A percentile compares a stretch with the other conserved stretches of the same genome.
phyloP scores from a whole-genome alignment of 345 rosid species.

The Pistacia integerrima region DNA sequence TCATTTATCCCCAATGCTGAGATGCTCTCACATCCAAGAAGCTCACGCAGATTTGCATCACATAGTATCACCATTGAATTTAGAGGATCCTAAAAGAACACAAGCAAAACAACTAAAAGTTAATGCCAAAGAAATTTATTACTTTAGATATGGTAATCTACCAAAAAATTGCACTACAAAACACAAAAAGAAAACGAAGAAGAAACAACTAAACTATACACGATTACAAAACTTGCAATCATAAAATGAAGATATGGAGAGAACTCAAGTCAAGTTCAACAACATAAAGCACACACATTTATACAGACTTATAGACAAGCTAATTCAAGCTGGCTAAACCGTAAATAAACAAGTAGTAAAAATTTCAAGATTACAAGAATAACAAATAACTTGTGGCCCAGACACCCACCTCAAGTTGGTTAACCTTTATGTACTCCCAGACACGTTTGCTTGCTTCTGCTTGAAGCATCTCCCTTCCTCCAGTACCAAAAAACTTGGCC shows the following conservation, averaged over 20 bases:
- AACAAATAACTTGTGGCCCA: conserved; percentile 6
- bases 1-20: conserved; percentile 77
- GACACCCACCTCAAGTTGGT: conserved; percentile 72
- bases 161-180: not conserved
- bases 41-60: conserved; percentile 74
- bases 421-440: conserved; percentile 77
- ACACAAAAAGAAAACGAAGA: not conserved
- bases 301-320: not conserved
- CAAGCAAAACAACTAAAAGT: conserved; percentile 12
- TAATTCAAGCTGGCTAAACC: conserved; percentile 4
- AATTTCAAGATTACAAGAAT: not conserved
- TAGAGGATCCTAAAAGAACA: conserved; percentile 57
- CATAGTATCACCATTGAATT: conserved; percentile 82
- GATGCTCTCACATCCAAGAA: conserved; percentile 88
- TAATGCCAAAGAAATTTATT: conserved; percentile 10
- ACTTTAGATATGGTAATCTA: not conserved
- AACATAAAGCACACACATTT: not conserved
- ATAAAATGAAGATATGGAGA: not conserved
- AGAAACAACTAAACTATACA: not conserved
- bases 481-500: conserved; percentile 74
- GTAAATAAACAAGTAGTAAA: not conserved
- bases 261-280: conserved; percentile 12
- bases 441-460: conserved; percentile 58
- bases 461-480: conserved; percentile 64
- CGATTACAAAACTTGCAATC: not conserved